Evolutionary conservation across 164 flowering plant species (phyloP).

Genomic region (Magnolia officinalis): DNA sequence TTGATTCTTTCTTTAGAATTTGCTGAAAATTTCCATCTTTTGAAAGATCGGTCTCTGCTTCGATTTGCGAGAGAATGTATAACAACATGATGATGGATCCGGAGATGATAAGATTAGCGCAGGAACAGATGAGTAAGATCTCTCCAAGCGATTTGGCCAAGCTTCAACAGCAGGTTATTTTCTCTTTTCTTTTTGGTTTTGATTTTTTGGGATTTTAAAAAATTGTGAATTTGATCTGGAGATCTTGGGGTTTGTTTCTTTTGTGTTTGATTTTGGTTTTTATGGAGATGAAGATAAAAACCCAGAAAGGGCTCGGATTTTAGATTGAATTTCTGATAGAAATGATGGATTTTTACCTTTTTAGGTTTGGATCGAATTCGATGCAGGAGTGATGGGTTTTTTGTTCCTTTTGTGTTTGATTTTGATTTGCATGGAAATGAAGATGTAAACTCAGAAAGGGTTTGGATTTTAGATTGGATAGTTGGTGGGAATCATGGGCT

Average conservation of each 20-base stretch:
- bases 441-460: neutral
- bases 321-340: neutral
- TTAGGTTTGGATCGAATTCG: neutral
- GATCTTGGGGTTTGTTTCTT: neutral
- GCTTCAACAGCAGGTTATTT: constrained; percentile 81
- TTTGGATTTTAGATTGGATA: neutral
- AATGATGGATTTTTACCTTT: neutral
- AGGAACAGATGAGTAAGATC: constrained; percentile 93
- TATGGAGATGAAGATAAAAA: neutral
- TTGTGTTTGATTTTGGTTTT: neutral
- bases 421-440: neutral
- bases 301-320: neutral
- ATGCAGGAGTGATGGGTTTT: neutral
- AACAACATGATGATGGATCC: constrained; percentile 87
- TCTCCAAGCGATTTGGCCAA: constrained; percentile 72
- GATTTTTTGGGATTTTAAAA: neutral
- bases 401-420: neutral
- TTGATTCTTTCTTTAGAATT: neutral
- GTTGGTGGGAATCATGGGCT: too few species aligned
- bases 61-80: constrained; percentile 26
- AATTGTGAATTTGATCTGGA: neutral
- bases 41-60: neutral
- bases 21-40: neutral
- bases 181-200: constrained; percentile 4
- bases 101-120: constrained; percentile 75